Evolutionary conservation across 176 grass and related monocot genomes (phyloP).

Genomic region (Lolium rigidum): DNA sequence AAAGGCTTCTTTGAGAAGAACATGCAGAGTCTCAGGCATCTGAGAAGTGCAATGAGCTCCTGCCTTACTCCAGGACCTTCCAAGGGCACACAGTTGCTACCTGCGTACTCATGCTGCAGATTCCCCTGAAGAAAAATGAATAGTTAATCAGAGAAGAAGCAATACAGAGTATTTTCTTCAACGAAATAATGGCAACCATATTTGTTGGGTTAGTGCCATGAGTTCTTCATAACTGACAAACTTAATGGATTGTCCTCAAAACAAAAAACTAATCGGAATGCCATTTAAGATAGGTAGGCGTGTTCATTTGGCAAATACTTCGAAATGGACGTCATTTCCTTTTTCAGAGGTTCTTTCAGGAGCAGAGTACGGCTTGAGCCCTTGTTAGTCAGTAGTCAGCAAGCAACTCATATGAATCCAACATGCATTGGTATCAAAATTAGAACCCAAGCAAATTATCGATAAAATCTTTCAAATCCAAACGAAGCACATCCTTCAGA

Average conservation of each 20-base stretch:
- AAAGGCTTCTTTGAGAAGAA: constrained; percentile 82
- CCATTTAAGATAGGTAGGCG: not conserved
- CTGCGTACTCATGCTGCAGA: constrained; percentile 66
- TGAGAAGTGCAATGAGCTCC: constrained; percentile 69
- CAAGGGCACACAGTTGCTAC: constrained; percentile 48
- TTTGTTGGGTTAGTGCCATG: not conserved
- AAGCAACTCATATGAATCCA: not conserved
- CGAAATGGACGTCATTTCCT: not conserved
- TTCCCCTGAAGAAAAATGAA: constrained; percentile 51
- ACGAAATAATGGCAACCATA: not conserved
- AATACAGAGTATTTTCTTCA: not conserved
- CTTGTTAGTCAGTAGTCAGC: not conserved
- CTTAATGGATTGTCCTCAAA: too few species aligned
- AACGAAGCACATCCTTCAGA: not conserved
- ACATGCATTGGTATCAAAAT: not conserved
- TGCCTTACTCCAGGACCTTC: constrained; percentile 56
- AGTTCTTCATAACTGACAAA: not conserved
- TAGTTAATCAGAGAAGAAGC: not conserved
- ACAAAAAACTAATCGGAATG: not conserved
- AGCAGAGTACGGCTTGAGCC: not conserved
- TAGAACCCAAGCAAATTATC: not conserved
- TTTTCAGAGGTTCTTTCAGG: not conserved
- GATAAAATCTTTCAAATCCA: not conserved
- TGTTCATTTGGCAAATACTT: too few species aligned
- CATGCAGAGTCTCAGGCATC: constrained; percentile 62